Evolutionary conservation across 139 green algal genomes (phyloP).

Genomic region (Haematococcus lacustris): DNA sequence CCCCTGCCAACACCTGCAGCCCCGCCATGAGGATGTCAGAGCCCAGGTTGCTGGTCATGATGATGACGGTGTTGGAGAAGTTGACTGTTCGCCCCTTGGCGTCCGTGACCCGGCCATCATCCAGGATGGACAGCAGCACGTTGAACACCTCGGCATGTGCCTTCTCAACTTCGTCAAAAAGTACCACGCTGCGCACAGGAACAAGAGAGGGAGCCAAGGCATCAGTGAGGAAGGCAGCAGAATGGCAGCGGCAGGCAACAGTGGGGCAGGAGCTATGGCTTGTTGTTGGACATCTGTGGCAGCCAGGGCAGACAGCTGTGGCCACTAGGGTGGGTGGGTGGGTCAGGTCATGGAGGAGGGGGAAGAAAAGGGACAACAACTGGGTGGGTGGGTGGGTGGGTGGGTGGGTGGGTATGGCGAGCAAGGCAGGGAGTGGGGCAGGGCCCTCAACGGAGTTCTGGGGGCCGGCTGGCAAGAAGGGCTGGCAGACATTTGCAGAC

Average conservation of each 20-base stretch:
- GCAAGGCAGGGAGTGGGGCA: too few relatives aligned
- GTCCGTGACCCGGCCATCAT: slow-evolving; percentile 62
- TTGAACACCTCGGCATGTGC: slow-evolving; percentile 76
- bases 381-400: too few relatives aligned
- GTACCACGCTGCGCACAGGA: slow-evolving; percentile 68
- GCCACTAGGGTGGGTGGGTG: neutral
- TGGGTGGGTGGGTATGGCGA: too few relatives aligned
- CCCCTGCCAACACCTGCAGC: slow-evolving; percentile 7
- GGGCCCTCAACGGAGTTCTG: neutral
- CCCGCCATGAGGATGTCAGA: slow-evolving; percentile 7
- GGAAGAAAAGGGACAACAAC: neutral
- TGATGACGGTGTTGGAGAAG: slow-evolving; percentile 91
- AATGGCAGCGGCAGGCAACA: neutral
- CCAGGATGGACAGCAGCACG: slow-evolving; percentile 80
- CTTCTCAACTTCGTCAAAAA: slow-evolving; percentile 82
- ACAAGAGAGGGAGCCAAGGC: neutral
- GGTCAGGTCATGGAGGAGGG: neutral
- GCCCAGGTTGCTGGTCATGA: slow-evolving; percentile 94
- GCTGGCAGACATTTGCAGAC: too few relatives aligned
- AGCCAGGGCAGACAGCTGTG: neutral
- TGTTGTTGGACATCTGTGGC: neutral
- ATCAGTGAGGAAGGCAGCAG: neutral
- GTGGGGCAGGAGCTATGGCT: neutral
- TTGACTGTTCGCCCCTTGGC: slow-evolving; percentile 80
- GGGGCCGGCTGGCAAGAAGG: neutral